phyloP scores from a whole-genome alignment of 352 stramenopile species.

The Pythium aquatile region DNA sequence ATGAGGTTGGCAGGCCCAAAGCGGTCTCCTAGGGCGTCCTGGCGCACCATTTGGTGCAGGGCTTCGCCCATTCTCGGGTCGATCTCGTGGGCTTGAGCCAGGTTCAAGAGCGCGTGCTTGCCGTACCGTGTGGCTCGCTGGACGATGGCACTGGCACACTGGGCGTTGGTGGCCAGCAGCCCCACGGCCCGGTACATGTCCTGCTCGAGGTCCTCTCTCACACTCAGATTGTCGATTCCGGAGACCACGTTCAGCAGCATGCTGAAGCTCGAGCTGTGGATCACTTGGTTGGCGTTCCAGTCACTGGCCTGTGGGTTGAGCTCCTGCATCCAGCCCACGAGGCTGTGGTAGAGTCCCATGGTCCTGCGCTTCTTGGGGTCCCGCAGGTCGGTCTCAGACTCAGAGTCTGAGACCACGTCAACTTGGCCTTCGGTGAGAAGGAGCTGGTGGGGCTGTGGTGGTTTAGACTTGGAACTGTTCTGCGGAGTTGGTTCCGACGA shows the following conservation, averaged over 20 bases:
- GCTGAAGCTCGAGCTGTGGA: slow-evolving; percentile 60
- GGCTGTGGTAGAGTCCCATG: slow-evolving; percentile 35
- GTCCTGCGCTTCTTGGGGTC: slow-evolving; percentile 7
- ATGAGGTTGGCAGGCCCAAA: slow-evolving; percentile 71
- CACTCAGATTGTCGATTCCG: slow-evolving; percentile 28
- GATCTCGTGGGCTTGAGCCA: slow-evolving; percentile 47
- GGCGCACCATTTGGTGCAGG: slow-evolving; percentile 45
- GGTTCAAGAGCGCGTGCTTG: slow-evolving; percentile 64
- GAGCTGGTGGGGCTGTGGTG: slow-evolving; percentile 1
- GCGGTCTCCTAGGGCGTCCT: slow-evolving; percentile 37
- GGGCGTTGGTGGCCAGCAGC: slow-evolving; percentile 44
- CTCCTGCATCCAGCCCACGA: slow-evolving; percentile 50
- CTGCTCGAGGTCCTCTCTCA: slow-evolving; percentile 39
- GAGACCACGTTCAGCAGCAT: slow-evolving; percentile 62
- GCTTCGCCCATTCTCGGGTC: slow-evolving; percentile 58
- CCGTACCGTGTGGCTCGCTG: slow-evolving; percentile 64
- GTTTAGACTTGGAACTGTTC: background rate
- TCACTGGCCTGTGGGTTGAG: slow-evolving; percentile 30
- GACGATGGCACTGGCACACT: slow-evolving; percentile 56
- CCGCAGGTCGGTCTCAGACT: background rate
- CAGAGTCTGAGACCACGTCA: slow-evolving; percentile 2
- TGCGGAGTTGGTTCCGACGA: background rate
- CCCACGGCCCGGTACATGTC: slow-evolving; percentile 54
- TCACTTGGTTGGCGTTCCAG: slow-evolving; percentile 45
- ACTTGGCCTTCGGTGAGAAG: slow-evolving; percentile 2